These are phyloP conservation scores for Penicillium brevicompactum DNA, from an alignment of 2,329 filamentous ascomycete species.

Conservation along the genomic window DNA sequence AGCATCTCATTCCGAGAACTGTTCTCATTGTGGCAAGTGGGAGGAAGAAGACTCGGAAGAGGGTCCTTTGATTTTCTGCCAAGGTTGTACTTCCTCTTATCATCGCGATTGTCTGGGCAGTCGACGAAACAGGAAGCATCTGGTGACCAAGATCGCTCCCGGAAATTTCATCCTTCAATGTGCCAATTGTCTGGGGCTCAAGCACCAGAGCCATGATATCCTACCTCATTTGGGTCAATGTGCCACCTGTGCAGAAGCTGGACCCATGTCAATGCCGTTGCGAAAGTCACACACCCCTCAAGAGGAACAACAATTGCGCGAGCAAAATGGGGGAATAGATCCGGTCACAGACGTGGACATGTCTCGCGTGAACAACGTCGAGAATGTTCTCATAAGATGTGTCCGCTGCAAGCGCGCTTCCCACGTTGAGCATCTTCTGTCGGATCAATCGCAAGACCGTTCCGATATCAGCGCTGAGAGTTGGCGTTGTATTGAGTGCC, in stretches of 20 bases:
- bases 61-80: constrained; percentile 79
- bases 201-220: constrained; percentile 65
- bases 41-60: constrained; percentile 57
- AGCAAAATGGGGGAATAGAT: constrained; percentile 77
- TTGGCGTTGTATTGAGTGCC: constrained; percentile 82
- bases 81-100: constrained; percentile 83
- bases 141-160: constrained; percentile 80
- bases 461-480: constrained; percentile 65
- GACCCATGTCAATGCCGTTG: constrained; percentile 73
- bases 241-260: constrained; percentile 66
- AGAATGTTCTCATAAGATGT: constrained; percentile 84
- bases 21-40: constrained; percentile 67
- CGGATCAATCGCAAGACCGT: constrained; percentile 41
- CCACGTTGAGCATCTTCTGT: constrained; percentile 83
- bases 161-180: constrained; percentile 87
- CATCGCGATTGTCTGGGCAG: constrained; percentile 81
- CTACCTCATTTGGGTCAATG: constrained; percentile 74
- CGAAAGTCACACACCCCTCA: constrained; percentile 70
- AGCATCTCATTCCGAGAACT: constrained; percentile 67
- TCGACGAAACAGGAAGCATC: constrained; percentile 75
- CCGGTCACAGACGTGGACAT: constrained; percentile 68
- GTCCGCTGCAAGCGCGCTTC: constrained; percentile 73
- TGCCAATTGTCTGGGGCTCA: constrained; percentile 72
- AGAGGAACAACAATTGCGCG: constrained; percentile 80
- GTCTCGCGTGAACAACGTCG: constrained; percentile 70